Evolutionary conservation across 2,329 filamentous ascomycete genomes (phyloP).

Genomic region (Colletotrichum costaricense): DNA sequence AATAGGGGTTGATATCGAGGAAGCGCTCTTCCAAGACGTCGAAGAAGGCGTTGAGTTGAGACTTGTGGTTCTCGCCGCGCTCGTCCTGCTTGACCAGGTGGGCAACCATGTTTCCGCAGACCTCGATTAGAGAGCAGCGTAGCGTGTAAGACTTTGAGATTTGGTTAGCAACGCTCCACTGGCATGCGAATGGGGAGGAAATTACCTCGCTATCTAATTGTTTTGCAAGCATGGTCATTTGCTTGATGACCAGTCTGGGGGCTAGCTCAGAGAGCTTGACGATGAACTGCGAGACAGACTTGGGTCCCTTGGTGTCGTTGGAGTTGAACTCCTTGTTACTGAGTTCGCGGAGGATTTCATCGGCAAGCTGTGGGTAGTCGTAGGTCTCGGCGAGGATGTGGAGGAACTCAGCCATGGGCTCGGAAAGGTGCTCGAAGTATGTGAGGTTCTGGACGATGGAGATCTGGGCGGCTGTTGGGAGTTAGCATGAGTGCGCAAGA

Average conservation of each 20-base stretch:
- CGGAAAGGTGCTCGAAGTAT: conserved; percentile 98
- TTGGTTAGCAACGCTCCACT: neutral
- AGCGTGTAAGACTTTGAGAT: conserved; percentile 82
- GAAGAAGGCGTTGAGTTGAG: conserved; percentile 96
- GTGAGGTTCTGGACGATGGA: conserved; percentile 97
- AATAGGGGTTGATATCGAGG: conserved; percentile 96
- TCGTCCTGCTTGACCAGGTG: conserved; percentile 94
- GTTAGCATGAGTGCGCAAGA: conserved; percentile 42
- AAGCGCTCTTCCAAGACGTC: conserved; percentile 97
- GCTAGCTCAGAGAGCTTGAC: conserved; percentile 92
- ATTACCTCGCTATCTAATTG: conserved; percentile 90
- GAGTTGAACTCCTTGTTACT: conserved; percentile 99
- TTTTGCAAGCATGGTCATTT: conserved; percentile 95
- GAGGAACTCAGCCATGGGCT: conserved; percentile 98
- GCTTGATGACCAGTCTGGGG: conserved; percentile 93
- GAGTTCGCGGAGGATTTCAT: conserved; percentile 92
- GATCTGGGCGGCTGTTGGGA: conserved; percentile 84
- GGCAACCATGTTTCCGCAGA: conserved; percentile 93
- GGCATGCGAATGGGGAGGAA: neutral
- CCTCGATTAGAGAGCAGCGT: conserved; percentile 92
- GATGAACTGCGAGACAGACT: conserved; percentile 95
- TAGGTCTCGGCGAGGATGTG: conserved; percentile 97
- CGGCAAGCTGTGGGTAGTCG: conserved; percentile 93
- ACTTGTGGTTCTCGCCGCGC: conserved; percentile 90
- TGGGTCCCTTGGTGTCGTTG: conserved; percentile 94